These are phyloP conservation scores for Cronartium quercuum DNA, from an alignment of 1,284 basidiomycete species.

Conservation along the genomic window DNA sequence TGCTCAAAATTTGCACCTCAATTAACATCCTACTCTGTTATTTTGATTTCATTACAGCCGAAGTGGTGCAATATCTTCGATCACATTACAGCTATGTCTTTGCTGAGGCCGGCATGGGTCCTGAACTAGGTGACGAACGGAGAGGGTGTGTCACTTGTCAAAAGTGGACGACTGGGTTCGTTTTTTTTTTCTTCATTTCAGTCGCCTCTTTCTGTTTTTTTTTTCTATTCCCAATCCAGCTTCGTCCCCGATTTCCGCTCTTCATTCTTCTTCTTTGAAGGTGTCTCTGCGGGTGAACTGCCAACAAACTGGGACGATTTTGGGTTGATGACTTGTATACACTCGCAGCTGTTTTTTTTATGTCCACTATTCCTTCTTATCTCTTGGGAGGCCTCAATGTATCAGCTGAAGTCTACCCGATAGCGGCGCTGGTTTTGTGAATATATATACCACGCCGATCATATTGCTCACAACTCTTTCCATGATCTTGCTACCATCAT, in stretches of 20 bases:
- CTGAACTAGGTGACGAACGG: slow-evolving; percentile 34
- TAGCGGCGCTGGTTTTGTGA: too few species aligned
- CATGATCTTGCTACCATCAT: background rate
- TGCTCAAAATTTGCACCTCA: too few species aligned
- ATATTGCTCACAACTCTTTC: background rate
- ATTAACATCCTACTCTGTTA: background rate
- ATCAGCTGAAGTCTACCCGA: too few species aligned
- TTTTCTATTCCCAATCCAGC: background rate
- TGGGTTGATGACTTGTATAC: too few species aligned
- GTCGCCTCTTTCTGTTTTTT: background rate
- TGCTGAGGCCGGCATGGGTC: slow-evolving; percentile 31
- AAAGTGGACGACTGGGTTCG: slow-evolving; percentile 39
- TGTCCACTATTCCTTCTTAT: too few species aligned
- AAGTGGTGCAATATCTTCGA: slow-evolving; percentile 35
- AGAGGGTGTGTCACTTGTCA: slow-evolving; percentile 35
- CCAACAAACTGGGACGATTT: too few species aligned
- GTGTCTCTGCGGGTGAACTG: background rate
- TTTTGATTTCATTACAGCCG: slow-evolving; percentile 12
- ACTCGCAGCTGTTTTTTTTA: too few species aligned
- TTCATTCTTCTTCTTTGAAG: background rate
- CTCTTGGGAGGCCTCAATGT: too few species aligned
- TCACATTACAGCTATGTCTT: slow-evolving; percentile 37
- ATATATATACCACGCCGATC: too few species aligned
- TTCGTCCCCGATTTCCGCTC: background rate
- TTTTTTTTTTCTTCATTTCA: background rate